phyloP scores from a whole-genome alignment of 2,329 filamentous ascomycete species.

The Xylariaceae sp. region DNA sequence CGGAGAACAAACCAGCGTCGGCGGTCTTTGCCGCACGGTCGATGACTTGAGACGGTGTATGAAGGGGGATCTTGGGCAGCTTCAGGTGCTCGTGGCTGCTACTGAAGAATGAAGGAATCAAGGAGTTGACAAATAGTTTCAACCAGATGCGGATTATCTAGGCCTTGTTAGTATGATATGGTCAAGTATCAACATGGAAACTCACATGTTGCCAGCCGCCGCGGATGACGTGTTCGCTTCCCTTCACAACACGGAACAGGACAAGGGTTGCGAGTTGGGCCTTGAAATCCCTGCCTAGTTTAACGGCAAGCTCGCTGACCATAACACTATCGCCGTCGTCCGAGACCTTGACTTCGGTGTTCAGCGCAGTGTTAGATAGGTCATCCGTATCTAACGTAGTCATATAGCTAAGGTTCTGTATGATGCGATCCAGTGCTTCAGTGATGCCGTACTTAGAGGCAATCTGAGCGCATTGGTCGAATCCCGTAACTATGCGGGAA shows the following conservation, averaged over 20 bases:
- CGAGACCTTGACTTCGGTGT: constrained; percentile 92
- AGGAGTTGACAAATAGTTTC: constrained; percentile 93
- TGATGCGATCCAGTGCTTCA: constrained; percentile 89
- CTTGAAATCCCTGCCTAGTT: constrained; percentile 90
- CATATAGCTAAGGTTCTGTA: constrained; percentile 88
- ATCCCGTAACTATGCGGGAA: constrained; percentile 88
- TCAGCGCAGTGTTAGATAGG: constrained; percentile 81
- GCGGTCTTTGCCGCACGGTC: constrained; percentile 78
- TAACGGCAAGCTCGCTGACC: constrained; percentile 97
- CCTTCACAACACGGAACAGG: constrained; percentile 88
- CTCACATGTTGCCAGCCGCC: constrained; percentile 79
- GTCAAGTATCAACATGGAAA: constrained; percentile 10
- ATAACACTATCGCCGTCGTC: constrained; percentile 80
- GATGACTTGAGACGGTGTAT: constrained; percentile 89
- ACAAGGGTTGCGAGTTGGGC: constrained; percentile 93
- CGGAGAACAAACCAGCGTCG: constrained; percentile 88
- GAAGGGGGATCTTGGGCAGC: constrained; percentile 81
- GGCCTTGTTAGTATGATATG: constrained; percentile 41
- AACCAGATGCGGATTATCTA: constrained; percentile 89
- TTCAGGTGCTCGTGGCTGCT: constrained; percentile 65
- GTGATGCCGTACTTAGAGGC: constrained; percentile 81
- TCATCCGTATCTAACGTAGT: constrained; percentile 79
- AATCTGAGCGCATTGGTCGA: constrained; percentile 94
- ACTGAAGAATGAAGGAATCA: constrained; percentile 80
- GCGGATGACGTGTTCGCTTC: constrained; percentile 76